Conservation (phyloP, 2,329 filamentous ascomycete genomes). For the Fusarium tuaranense region DNA sequence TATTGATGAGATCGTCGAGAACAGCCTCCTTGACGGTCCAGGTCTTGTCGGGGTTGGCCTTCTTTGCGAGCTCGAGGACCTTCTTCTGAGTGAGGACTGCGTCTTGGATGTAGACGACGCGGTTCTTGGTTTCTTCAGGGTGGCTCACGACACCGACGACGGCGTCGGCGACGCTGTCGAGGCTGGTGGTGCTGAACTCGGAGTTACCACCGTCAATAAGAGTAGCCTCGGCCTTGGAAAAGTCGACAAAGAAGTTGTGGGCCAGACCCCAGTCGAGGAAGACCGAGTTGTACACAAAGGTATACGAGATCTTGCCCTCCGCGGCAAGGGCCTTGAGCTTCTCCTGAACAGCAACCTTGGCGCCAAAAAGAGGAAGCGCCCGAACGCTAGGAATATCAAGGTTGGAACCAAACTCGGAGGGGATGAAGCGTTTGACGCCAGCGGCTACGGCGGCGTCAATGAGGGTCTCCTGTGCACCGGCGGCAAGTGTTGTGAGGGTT, state of each 20-base stretch:
- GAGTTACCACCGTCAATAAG: conserved; percentile 64
- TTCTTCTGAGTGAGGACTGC: conserved; percentile 59
- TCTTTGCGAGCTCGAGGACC: conserved; percentile 60
- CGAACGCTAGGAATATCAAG: conserved; percentile 47
- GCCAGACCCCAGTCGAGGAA: conserved; percentile 70
- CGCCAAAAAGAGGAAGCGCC: conserved; percentile 62
- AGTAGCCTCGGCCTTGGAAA: conserved; percentile 49
- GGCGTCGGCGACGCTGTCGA: conserved; percentile 59
- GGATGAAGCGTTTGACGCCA: conserved; percentile 71
- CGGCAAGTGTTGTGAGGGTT: conserved; percentile 49
- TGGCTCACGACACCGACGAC: conserved; percentile 62
- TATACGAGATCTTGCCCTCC: conserved; percentile 63
- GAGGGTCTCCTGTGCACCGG: conserved; percentile 55
- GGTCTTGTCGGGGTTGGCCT: conserved; percentile 56
- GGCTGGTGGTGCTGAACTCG: conserved; percentile 60
- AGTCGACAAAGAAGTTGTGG: conserved; percentile 58
- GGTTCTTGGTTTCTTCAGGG: conserved; percentile 65
- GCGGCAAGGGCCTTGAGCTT: conserved; percentile 55
- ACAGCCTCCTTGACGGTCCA: conserved; percentile 58
- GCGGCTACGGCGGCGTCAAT: conserved; percentile 70
- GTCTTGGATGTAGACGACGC: conserved; percentile 59
- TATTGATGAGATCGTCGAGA: conserved; percentile 44
- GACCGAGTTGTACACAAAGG: conserved; percentile 61
- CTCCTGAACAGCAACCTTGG: conserved; percentile 59
- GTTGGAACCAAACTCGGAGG: conserved; percentile 66